These are phyloP conservation scores for Hansfordia pulvinata DNA, from an alignment of 2,329 filamentous ascomycete species.

Conservation along the genomic window DNA sequence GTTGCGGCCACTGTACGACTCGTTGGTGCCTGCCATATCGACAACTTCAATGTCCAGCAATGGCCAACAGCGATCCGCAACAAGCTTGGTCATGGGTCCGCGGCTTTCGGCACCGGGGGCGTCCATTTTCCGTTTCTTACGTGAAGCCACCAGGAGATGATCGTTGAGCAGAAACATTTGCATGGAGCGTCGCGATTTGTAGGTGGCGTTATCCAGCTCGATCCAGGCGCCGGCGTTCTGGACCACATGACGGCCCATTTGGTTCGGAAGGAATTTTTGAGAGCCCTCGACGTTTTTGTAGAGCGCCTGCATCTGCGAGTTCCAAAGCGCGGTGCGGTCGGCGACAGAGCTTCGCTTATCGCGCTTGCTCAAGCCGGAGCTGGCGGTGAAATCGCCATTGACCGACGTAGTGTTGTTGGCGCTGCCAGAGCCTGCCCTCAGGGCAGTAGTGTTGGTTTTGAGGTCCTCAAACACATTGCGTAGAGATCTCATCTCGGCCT, in stretches of 20 bases:
- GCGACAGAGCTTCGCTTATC: conserved; percentile 85
- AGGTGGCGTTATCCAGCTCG: conserved; percentile 92
- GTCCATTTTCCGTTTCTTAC: conserved; percentile 84
- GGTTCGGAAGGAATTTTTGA: conserved; percentile 88
- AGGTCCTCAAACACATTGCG: conserved; percentile 86
- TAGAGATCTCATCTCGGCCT: conserved; percentile 86
- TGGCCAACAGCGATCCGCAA: conserved; percentile 90
- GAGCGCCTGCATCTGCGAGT: conserved; percentile 62
- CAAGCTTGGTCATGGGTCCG: conserved; percentile 56
- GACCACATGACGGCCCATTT: conserved; percentile 83
- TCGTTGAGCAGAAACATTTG: conserved; percentile 91
- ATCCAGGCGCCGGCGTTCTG: conserved; percentile 91
- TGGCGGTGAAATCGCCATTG: conserved; percentile 37
- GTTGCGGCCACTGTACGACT: conserved; percentile 40
- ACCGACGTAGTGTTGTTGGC: conserved; percentile 32
- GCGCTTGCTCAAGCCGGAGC: conserved; percentile 45
- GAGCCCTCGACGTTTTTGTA: conserved; percentile 98
- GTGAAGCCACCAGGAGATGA: conserved; percentile 78
- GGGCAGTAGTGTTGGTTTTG: conserved; percentile 59
- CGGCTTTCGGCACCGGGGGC: conserved; percentile 37
- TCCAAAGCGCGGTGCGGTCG: conserved; percentile 53
- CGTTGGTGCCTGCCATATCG: conserved; percentile 61
- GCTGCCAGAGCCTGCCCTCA: conserved; percentile 44
- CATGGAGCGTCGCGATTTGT: conserved; percentile 81
- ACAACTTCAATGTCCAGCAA: conserved; percentile 86